Evolutionary conservation across 345 rosid species (phyloP).

Genomic region (Cardamine occulta): DNA sequence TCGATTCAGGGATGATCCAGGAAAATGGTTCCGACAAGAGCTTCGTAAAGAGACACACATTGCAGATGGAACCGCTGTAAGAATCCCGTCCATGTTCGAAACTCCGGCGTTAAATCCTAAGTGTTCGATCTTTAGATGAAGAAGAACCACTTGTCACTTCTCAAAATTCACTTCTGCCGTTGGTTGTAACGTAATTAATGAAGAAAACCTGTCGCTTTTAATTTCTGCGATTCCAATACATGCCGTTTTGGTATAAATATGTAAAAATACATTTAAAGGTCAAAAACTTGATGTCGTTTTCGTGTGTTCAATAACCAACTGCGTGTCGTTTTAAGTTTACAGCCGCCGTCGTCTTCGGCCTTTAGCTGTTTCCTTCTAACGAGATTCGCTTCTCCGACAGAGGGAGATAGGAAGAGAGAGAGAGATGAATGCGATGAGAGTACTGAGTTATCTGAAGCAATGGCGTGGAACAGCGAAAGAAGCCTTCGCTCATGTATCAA

Average conservation of each 20-base stretch:
- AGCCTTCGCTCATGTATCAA: constrained; percentile 38
- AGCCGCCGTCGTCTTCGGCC: constrained; percentile 3
- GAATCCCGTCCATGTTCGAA: constrained; percentile 35
- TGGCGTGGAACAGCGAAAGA: constrained; percentile 54
- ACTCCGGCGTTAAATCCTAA: constrained; percentile 35
- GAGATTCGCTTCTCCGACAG: constrained; percentile 10
- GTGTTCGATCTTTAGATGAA: background rate
- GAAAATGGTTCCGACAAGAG: constrained; percentile 28
- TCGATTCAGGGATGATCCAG: constrained; percentile 17
- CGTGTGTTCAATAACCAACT: background rate
- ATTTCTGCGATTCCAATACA: background rate
- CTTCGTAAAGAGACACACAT: constrained; percentile 35
- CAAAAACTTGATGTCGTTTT: constrained; percentile 32
- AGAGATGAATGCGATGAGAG: constrained; percentile 9
- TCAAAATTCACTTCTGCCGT: background rate
- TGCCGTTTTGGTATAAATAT: background rate
- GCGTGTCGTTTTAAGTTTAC: constrained; percentile 10
- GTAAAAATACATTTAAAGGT: background rate
- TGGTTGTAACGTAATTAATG: background rate
- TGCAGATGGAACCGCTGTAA: constrained; percentile 43
- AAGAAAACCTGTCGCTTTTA: background rate
- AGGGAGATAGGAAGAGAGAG: background rate
- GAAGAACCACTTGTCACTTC: background rate
- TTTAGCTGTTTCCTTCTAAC: constrained; percentile 15
- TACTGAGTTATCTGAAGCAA: constrained; percentile 30